phyloP scores from a whole-genome alignment of 2,329 filamentous ascomycete genomes.

The Thermoascus crustaceus region DNA sequence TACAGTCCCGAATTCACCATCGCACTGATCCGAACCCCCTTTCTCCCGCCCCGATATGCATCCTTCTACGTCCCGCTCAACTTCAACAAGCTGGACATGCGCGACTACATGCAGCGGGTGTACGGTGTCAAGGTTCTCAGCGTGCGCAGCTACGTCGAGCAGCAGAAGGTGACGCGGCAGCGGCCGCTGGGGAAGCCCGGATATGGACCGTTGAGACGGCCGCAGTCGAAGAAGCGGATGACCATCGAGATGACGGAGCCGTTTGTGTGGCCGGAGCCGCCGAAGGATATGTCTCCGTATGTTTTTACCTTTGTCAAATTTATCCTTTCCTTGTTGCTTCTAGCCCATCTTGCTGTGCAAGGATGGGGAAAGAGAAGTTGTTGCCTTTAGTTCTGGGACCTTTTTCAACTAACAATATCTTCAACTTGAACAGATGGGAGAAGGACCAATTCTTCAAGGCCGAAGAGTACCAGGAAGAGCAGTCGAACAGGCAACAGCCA shows the following conservation, averaged over 20 bases:
- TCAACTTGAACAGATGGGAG: slow-evolving; percentile 46
- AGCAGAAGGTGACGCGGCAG: slow-evolving; percentile 51
- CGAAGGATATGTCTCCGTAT: slow-evolving; percentile 52
- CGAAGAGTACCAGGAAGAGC: slow-evolving; percentile 39
- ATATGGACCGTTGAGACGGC: slow-evolving; percentile 58
- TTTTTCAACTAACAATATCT: slow-evolving; percentile 10
- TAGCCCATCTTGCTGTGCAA: slow-evolving; percentile 6
- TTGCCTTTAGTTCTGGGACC: background rate
- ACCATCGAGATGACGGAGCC: slow-evolving; percentile 79
- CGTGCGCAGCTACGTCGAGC: slow-evolving; percentile 73
- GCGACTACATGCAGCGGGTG: slow-evolving; percentile 83
- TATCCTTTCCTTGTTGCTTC: slow-evolving; percentile 5
- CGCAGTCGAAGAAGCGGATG: slow-evolving; percentile 78
- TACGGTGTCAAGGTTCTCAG: slow-evolving; percentile 67
- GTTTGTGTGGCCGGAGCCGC: slow-evolving; percentile 76
- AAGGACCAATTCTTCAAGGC: slow-evolving; percentile 50
- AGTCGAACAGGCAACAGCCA: slow-evolving; percentile 26
- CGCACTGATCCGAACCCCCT: slow-evolving; percentile 65
- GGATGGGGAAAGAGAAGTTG: slow-evolving; percentile 5
- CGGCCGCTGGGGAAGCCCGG: slow-evolving; percentile 27
- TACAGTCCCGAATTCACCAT: slow-evolving; percentile 72
- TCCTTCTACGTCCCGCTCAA: slow-evolving; percentile 83
- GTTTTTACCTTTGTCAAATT: slow-evolving; percentile 19
- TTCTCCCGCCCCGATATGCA: slow-evolving; percentile 70
- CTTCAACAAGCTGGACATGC: slow-evolving; percentile 93